These are phyloP conservation scores for Kandelia obovata DNA, from an alignment of 345 rosid species.

Conservation along the genomic window DNA sequence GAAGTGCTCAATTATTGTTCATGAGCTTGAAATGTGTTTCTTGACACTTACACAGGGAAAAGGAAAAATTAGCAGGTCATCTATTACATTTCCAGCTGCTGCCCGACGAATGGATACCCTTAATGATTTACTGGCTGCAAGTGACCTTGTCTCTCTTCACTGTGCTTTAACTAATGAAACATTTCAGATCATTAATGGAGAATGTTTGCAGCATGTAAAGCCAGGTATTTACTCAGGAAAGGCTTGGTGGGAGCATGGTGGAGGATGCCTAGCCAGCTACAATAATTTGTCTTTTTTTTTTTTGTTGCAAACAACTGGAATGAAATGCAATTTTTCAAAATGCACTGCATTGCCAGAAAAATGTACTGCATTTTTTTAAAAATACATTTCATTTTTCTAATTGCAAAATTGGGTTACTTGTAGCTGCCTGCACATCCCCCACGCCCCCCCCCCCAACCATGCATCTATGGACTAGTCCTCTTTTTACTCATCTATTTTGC, in stretches of 20 bases:
- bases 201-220: constrained; percentile 92
- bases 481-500: not conserved
- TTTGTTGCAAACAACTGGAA: no score
- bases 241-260: no score
- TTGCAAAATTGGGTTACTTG: no score
- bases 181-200: constrained; percentile 87
- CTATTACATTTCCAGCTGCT: constrained; percentile 74
- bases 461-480: no score
- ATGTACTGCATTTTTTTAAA: no score
- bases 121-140: constrained; percentile 92
- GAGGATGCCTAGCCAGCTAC: no score
- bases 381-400: no score
- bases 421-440: no score
- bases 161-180: constrained; percentile 88
- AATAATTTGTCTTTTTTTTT: no score
- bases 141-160: constrained; percentile 95
- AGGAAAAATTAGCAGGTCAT: constrained; percentile 53
- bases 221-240: constrained; percentile 54
- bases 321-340: no score
- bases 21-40: constrained; percentile 1
- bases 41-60: constrained; percentile 48
- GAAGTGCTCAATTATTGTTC: not conserved
- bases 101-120: constrained; percentile 98
- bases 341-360: no score
- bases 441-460: no score